Evolutionary conservation across 2,329 filamentous ascomycete genomes (phyloP), one percentile per base, ranked within the genome.

Genomic region (Colletotrichum cordylinicola): DNA sequence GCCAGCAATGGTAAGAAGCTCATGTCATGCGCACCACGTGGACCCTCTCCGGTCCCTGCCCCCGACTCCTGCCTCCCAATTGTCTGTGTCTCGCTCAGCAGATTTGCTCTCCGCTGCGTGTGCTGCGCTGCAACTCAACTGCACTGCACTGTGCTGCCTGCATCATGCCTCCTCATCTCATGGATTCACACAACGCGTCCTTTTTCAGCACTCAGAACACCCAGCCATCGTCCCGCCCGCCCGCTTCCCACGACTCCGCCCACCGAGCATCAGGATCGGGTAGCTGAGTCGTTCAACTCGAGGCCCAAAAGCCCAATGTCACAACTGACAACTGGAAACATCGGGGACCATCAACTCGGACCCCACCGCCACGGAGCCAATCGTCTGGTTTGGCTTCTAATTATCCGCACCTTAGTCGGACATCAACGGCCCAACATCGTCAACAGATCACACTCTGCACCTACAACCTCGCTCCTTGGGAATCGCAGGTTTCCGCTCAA

Each of bases 11-110:
- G 67, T 18, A 33, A 52, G 67, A 75, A 65, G 43, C 27, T 74
- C 74, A 68, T 74, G 72, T 70, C 69, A 76, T 69, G 65, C 74
- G 60, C 76, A 77, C 73, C 74, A 77, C 76, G 76, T 77, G 76
- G 76, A 76, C 74, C 76, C 76, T 77, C 74, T 76, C 72, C 67
- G 31, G 52, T 71, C 72, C 55, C 61, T 68, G 66, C 43, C 66
- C 55, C 48, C 65, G 56, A 67, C 72, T 64, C 48, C 62, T 62
- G 62, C 21, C 24, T 62, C 35, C 52, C 64, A 67, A 55, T 55
- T n/a, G 15, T 33, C 56, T 70, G 29, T 35, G 24, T n/a, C 58
- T 27, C 21, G 35, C 71, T 70, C 62, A 39, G n/a, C 65, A 67
- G 39, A 67, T 67, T 56, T 56, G 65, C 65, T 35, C 66, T 60